These are phyloP conservation scores for Apophysomyces elegans DNA, from an alignment of 371 early-diverging fungal species.

Conservation along the genomic window DNA sequence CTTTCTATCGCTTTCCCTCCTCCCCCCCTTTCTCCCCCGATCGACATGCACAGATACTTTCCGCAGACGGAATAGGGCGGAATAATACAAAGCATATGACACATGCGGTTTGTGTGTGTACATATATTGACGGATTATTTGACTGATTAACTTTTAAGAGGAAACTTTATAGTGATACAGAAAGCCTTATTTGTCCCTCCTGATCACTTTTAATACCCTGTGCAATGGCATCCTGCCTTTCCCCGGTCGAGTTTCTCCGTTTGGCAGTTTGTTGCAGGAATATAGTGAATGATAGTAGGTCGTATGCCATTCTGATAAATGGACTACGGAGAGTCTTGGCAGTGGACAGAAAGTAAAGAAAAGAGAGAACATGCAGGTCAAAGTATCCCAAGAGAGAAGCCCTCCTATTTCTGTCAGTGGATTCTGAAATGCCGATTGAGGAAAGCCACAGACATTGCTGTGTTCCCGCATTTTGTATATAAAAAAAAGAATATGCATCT, in stretches of 20 bases:
- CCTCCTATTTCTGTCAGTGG: conserved; percentile 6
- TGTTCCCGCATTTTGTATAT: conserved; percentile 8
- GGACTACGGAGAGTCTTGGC: conserved; percentile 8
- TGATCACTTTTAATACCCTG: conserved; percentile 9
- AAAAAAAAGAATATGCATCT: conserved; percentile 3
- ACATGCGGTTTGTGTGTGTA: not conserved
- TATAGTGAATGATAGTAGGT: not conserved
- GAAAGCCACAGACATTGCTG: conserved; percentile 7
- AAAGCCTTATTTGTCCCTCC: conserved; percentile 8
- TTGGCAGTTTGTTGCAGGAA: not conserved
- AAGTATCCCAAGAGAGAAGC: conserved; percentile 2
- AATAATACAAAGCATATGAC: not conserved
- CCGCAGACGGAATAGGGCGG: not conserved
- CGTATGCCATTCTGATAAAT: not conserved
- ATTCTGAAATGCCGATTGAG: conserved; percentile 10
- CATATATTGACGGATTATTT: not conserved
- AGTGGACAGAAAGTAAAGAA: not conserved
- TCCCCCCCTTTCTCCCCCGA: not conserved
- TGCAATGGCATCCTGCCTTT: conserved; percentile 5
- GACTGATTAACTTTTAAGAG: conserved; percentile 7
- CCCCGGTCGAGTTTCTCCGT: not conserved
- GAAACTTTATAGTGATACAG: conserved; percentile 2
- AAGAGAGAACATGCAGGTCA: conserved; percentile 1
- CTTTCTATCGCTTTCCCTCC: no score
- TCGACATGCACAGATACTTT: conserved; percentile 1